Percentiles rank a stretch among this genome's conserved stretches.
Conservation (phyloP, 352 stramenopile species). For the Hyaloperonospora brassicae region DNA sequence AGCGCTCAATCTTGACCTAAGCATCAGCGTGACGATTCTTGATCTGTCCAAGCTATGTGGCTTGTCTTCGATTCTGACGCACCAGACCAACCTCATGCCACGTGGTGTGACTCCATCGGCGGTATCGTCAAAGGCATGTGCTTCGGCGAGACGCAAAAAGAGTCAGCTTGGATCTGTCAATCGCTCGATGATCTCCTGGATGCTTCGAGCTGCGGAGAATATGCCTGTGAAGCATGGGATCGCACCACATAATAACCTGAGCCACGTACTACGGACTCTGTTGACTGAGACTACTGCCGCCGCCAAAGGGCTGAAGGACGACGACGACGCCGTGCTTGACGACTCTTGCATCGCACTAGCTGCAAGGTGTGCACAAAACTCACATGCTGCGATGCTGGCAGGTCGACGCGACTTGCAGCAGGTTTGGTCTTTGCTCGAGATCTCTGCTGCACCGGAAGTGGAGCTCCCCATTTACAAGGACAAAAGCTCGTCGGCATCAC, state of each 20-base stretch:
- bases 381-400: constrained; percentile 39
- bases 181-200: constrained; percentile 54
- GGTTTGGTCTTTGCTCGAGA: constrained; percentile 73
- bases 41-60: constrained; percentile 71
- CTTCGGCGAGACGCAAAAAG: constrained; percentile 13
- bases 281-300: constrained; percentile 15
- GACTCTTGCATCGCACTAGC: constrained; percentile 16
- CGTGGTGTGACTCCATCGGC: constrained; percentile 6
- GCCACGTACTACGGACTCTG: constrained; percentile 35
- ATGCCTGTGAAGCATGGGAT: constrained; percentile 17
- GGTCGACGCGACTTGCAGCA: constrained; percentile 65
- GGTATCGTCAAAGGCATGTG: constrained; percentile 13
- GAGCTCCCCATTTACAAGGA: constrained; percentile 43
- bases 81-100: constrained; percentile 38
- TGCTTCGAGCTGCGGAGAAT: constrained; percentile 40
- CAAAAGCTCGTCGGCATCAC: constrained; percentile 11
- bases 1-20: constrained; percentile 55
- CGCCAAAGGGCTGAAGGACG: constrained; percentile 4
- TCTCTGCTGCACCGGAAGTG: constrained; percentile 47
- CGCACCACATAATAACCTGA: constrained; percentile 32
- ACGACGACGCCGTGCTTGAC: constrained; percentile 4
- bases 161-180: constrained; percentile 23
- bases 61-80: constrained; percentile 65
- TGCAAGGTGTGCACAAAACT: constrained; percentile 53
- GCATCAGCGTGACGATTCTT: constrained; percentile 59